Evolutionary conservation across 2,329 filamentous ascomycete genomes (phyloP), one percentile per base, ranked within the genome.

Genomic region (Aspergillus clavatus): DNA sequence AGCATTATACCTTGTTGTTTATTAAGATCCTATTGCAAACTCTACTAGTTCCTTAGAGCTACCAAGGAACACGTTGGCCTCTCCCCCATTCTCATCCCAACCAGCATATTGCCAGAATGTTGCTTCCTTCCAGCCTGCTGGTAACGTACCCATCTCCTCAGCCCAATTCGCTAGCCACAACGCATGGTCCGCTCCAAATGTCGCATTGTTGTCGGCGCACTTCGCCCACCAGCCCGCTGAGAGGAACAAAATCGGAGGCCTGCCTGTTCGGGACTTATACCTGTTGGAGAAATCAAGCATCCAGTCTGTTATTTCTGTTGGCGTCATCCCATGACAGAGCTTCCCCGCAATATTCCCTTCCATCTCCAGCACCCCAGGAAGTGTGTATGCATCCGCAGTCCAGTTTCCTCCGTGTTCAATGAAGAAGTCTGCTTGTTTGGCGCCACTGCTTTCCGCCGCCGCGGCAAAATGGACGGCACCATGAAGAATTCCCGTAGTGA

Each of bases 81-180:
- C 38, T 5, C 46, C 46, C n/a, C 38, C 38, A 36, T 42, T 40
- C 29, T 38, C 24, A 37, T 28, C 40, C 11, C n/a, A 39, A 14
- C 42, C 42, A 1, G 43, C 16, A 46, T 49, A 49, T 19, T 49
- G 46, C 46, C 46, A 49, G 23, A 49, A 43, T 18, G 1, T 40
- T 10, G 46, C 43, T 24, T 22, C 28, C 3, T 29, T 12, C 46
- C 46, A 49, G 8, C 46, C 46, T n/a, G 19, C 39, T 4, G 46
- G 46, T 35, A 49, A n/a, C 5, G 7, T 12, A 3, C 46, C 46
- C 43, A 46, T 45, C 40, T 49, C 43, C 22, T 46, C 39, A 12
- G 39, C 43, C 46, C 46, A 49, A 28, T 49, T 49, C 22, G 46
- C 46, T 35, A 49, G 26, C 46, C 46, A 49, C 4, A 49, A 24